These are phyloP conservation scores for Barnettozyma vustinii DNA, from an alignment of 805 yeast genomes.

Conservation along the genomic window DNA sequence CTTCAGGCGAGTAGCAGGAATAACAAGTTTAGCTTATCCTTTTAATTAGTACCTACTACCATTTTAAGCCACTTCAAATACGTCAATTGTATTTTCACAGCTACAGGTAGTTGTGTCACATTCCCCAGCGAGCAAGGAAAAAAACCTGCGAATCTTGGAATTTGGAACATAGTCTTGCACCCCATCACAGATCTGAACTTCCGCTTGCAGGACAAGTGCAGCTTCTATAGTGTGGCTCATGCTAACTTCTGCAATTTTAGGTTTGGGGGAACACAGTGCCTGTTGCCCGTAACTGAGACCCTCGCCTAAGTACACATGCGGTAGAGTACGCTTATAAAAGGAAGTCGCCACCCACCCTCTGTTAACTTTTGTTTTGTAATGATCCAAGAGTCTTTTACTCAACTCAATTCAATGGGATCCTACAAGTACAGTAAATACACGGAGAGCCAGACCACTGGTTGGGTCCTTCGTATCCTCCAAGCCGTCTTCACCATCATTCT, in stretches of 20 bases:
- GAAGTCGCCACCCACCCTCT: not conserved
- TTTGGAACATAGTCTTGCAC: not conserved
- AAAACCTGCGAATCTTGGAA: not conserved
- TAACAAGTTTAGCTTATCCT: no score
- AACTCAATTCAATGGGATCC: constrained; percentile 1
- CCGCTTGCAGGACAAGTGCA: not conserved
- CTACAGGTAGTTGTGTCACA: not conserved
- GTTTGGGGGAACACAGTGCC: not conserved
- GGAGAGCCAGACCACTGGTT: constrained; percentile 4
- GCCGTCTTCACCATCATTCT: constrained; percentile 12
- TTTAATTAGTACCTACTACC: no score
- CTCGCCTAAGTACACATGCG: not conserved
- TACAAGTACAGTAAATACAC: not conserved
- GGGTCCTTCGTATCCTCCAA: constrained; percentile 12
- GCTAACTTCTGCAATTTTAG: not conserved
- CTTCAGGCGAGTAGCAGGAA: not conserved
- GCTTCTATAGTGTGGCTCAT: not conserved
- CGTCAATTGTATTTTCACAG: no score
- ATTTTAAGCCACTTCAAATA: no score
- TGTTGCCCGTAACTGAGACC: not conserved
- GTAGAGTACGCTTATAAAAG: not conserved
- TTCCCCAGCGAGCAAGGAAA: not conserved
- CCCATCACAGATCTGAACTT: not conserved
- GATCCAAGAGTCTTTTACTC: not conserved
- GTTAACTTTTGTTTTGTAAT: not conserved